Percentiles rank a stretch among this genome's conserved stretches.
Evolutionary conservation across 257 asterid species (phyloP).

Genomic region (Nicotiana undulata): DNA sequence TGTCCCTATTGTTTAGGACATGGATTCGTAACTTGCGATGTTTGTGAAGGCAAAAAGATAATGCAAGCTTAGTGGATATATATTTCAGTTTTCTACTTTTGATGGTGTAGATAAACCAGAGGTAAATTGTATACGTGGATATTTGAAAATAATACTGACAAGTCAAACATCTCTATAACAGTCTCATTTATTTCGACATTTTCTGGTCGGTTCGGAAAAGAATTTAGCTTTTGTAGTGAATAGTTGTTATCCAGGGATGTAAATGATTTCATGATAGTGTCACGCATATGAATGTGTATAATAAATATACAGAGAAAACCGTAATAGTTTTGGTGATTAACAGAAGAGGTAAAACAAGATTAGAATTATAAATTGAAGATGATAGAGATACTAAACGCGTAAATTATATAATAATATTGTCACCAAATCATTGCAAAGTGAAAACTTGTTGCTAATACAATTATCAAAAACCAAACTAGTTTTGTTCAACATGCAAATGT

Average conservation of each 20-base stretch:
- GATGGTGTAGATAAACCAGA: not conserved
- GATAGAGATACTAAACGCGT: not conserved
- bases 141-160: not conserved
- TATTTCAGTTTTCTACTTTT: not conserved
- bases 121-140: not conserved
- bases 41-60: constrained; percentile 44
- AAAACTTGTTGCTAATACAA: not conserved
- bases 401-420: not conserved
- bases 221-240: too few relatives aligned
- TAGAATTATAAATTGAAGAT: not conserved
- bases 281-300: not conserved
- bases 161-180: too few relatives aligned
- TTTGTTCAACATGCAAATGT: not conserved
- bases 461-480: not conserved
- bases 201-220: too few relatives aligned
- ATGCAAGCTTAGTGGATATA: constrained; percentile 13
- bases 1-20: constrained; percentile 85
- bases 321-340: not conserved
- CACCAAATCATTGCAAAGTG: not conserved
- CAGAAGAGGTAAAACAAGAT: not conserved
- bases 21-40: constrained; percentile 59
- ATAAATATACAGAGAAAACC: not conserved
- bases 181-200: too few relatives aligned
- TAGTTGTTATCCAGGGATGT: too few relatives aligned
- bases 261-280: too few relatives aligned